phyloP scores from a whole-genome alignment of 2,329 filamentous ascomycete genomes.

The Botrytis aclada region DNA sequence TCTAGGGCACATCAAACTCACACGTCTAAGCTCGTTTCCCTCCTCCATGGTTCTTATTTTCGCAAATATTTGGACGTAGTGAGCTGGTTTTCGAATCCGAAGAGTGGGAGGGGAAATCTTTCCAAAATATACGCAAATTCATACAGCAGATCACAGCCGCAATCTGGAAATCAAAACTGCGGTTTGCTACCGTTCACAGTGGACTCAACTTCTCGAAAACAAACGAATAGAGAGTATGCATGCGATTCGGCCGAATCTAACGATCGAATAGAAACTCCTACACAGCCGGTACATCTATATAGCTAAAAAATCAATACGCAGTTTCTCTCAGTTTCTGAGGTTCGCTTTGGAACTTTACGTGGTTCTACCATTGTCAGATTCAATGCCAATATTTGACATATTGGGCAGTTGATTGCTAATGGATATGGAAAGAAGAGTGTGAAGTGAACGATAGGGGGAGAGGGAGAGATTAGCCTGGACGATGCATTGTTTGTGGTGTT shows the following conservation, averaged over 20 bases:
- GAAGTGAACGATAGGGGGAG: not conserved
- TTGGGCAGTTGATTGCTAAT: not conserved
- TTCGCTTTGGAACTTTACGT: not conserved
- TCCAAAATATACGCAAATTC: not conserved
- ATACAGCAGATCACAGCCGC: not conserved
- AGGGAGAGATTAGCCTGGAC: not conserved
- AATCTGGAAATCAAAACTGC: not conserved
- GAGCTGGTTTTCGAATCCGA: not conserved
- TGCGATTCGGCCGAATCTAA: not conserved
- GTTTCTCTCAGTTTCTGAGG: not conserved
- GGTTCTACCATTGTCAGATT: not conserved
- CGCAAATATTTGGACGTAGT: not conserved
- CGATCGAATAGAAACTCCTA: accelerated
- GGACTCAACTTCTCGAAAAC: not conserved
- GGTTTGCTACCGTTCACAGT: not conserved
- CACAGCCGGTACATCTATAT: accelerated
- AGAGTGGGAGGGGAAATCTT: not conserved
- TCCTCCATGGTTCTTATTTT: not conserved
- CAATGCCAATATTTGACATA: not conserved
- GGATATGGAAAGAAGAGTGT: not conserved
- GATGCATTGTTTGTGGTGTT: not conserved
- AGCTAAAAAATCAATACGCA: accelerated
- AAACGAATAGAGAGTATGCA: not conserved
- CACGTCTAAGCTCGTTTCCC: not conserved
- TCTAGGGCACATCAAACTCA: not conserved